phyloP scores from a whole-genome alignment of 179 eudicot species.

The Sideroxylon spinosum region DNA sequence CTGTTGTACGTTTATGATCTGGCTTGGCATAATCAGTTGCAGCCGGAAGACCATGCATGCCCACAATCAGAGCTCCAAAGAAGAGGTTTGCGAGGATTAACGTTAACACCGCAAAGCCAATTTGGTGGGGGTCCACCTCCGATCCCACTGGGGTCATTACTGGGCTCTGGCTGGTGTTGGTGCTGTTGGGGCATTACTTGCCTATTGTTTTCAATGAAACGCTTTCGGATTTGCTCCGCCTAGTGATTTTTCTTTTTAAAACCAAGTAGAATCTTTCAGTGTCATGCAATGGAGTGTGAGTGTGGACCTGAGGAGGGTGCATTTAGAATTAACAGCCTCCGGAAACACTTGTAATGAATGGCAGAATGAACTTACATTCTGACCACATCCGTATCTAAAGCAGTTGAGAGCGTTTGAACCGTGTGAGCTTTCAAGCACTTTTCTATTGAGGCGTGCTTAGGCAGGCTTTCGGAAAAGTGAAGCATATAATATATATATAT shows the following conservation, averaged over 20 bases:
- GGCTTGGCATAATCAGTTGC: conserved; percentile 36
- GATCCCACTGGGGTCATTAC: conserved; percentile 64
- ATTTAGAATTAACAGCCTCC: neutral
- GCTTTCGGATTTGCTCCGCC: neutral
- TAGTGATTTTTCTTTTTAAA: neutral
- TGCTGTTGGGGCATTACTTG: conserved; percentile 75
- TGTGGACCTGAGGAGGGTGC: neutral
- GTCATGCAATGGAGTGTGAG: conserved; percentile 10
- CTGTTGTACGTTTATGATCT: neutral
- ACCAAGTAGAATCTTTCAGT: neutral
- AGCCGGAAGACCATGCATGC: conserved; percentile 80
- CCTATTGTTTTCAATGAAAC: conserved; percentile 75
- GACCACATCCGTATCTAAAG: neutral
- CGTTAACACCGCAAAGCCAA: conserved; percentile 70
- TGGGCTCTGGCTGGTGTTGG: conserved; percentile 81
- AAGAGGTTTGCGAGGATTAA: conserved; percentile 87
- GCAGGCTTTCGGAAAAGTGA: no score
- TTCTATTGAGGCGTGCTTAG: no score
- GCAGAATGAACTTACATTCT: neutral
- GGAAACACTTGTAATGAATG: neutral
- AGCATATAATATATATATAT: no score
- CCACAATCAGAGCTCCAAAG: conserved; percentile 95
- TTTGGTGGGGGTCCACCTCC: conserved; percentile 75
- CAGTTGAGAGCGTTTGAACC: no score
- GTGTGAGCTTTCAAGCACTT: no score